A percentile compares a stretch with the other conserved stretches of the same genome.
Evolutionary conservation across 164 flowering plant genomes (phyloP).

Genomic region (Annona squamosa): DNA sequence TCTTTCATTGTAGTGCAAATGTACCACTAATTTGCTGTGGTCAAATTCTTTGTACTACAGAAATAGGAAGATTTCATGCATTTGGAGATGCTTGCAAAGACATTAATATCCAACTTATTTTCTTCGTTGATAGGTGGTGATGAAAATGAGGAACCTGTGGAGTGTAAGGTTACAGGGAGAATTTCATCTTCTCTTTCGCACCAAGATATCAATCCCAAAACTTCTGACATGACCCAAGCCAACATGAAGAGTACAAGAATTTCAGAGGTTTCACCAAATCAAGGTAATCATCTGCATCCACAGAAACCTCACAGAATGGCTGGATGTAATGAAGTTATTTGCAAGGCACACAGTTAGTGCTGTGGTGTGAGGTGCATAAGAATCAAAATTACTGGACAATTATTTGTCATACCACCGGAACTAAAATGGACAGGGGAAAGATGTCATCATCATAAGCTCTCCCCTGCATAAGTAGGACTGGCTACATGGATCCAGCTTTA

Average conservation of each 20-base stretch:
- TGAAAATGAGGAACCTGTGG: conserved; percentile 16
- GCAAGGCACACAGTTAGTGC: not conserved
- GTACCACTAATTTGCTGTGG: not conserved
- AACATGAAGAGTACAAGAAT: conserved; percentile 17
- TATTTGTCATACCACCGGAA: no score
- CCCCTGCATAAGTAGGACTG: no score
- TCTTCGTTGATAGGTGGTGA: conserved; percentile 22
- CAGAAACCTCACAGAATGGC: not conserved
- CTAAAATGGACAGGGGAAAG: no score
- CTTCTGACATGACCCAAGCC: conserved; percentile 20
- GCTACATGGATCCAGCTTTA: no score
- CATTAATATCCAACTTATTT: not conserved
- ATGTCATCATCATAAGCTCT: no score
- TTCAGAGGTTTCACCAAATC: conserved; percentile 22
- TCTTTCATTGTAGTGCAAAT: not conserved
- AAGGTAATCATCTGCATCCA: conserved; percentile 23
- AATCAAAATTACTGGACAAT: no score
- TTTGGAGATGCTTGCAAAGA: not conserved
- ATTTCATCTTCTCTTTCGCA: conserved; percentile 21
- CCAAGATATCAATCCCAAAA: conserved; percentile 10
- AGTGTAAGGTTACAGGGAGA: conserved; percentile 24
- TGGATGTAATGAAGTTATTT: not conserved
- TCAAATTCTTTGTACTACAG: no score
- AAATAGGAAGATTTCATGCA: not conserved
- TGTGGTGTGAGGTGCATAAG: no score